Conservation (phyloP, 2,329 filamentous ascomycete species). For the Exserohilum rostratum region DNA sequence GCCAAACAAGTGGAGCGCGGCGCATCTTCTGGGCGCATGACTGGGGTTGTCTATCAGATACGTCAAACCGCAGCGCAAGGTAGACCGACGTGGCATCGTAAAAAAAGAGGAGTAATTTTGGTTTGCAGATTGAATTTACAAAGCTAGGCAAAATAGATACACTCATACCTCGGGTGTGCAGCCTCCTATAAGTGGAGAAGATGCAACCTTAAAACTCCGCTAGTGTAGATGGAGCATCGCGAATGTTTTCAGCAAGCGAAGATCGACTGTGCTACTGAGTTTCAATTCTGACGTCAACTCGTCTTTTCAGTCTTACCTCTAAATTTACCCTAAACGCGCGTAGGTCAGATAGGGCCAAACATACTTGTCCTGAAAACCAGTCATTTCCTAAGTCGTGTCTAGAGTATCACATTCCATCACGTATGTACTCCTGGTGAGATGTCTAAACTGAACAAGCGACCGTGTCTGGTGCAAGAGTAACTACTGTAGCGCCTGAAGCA, state of each 20-base stretch:
- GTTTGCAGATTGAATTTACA: no score
- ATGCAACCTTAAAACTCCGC: no score
- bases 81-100: no score
- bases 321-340: neutral
- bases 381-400: neutral
- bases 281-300: constrained; percentile 1
- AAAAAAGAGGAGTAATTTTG: no score
- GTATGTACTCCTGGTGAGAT: neutral
- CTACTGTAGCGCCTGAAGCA: neutral
- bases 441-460: neutral
- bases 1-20: neutral
- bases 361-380: neutral
- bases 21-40: neutral
- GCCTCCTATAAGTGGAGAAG: no score
- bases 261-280: neutral
- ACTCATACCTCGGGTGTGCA: no score
- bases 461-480: neutral
- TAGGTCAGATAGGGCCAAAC: neutral
- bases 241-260: no score
- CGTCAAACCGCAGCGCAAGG: no score
- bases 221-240: no score
- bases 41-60: no score
- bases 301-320: neutral
- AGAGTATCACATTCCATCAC: neutral
- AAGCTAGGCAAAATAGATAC: no score